Conservation (phyloP, 305 asterid genomes). For the Solanum hybrid region DNA sequence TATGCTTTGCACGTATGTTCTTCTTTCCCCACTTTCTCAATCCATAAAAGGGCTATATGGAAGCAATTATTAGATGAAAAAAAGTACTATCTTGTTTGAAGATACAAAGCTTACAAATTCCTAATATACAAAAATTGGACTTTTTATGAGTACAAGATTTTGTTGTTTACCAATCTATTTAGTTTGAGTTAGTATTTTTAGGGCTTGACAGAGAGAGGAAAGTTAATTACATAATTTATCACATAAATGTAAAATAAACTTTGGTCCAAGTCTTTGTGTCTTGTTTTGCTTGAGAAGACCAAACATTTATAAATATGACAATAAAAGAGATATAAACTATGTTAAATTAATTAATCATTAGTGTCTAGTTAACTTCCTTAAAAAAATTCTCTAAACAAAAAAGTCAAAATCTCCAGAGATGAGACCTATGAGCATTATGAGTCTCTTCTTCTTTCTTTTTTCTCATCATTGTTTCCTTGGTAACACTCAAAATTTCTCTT, state of each 20-base stretch:
- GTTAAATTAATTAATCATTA: neutral
- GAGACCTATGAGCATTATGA: constrained; percentile 1
- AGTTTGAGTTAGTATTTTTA: neutral
- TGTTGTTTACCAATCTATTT: neutral
- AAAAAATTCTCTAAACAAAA: neutral
- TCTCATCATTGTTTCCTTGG: neutral
- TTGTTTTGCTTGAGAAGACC: neutral
- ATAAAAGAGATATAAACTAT: neutral
- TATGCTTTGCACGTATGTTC: neutral
- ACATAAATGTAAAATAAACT: neutral
- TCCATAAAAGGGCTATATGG: neutral
- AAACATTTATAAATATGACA: neutral
- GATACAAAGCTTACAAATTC: neutral
- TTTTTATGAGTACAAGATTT: neutral
- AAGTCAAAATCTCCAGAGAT: neutral
- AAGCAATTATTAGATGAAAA: neutral
- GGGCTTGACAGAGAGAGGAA: neutral
- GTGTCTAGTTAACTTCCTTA: neutral
- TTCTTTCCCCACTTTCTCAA: neutral
- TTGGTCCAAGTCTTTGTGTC: neutral
- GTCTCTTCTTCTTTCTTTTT: neutral
- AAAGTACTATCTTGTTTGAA: neutral
- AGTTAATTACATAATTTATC: neutral
- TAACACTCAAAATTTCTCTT: neutral
- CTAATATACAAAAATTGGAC: neutral